Evolutionary conservation across 148 eudicot species (phyloP).

Genomic region (Camellia lanceoleosa): DNA sequence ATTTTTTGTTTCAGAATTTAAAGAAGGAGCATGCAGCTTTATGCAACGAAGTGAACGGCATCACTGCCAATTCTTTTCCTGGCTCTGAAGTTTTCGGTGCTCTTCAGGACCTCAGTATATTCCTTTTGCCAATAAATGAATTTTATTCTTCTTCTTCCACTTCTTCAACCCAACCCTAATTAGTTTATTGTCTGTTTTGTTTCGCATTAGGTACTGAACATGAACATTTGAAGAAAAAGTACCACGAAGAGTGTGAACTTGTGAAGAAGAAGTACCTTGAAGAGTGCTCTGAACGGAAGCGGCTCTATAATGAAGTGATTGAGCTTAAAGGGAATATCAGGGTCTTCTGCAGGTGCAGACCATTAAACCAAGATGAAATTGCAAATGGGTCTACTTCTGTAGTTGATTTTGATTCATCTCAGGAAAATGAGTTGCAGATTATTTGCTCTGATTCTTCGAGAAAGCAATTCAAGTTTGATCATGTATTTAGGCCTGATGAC

Average conservation of each 20-base stretch:
- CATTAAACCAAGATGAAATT: conserved; percentile 63
- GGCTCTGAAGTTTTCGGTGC: conserved; percentile 65
- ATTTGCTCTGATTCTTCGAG: conserved; percentile 68
- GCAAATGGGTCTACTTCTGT: conserved; percentile 53
- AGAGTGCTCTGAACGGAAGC: conserved; percentile 68
- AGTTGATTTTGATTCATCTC: conserved; percentile 67
- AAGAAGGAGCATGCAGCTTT: conserved; percentile 64
- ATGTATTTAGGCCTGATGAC: conserved; percentile 74
- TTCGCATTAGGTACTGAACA: conserved; percentile 55
- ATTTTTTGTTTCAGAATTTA: conserved; percentile 45
- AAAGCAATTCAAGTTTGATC: conserved; percentile 94
- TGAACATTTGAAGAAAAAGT: conserved; percentile 62
- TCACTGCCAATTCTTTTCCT: conserved; percentile 54
- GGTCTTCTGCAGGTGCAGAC: conserved; percentile 94
- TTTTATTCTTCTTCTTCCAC: neutral
- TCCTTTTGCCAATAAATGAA: neutral
- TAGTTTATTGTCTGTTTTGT: too few species aligned
- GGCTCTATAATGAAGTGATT: conserved; percentile 91
- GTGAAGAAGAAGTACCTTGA: conserved; percentile 66
- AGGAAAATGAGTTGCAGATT: conserved; percentile 73
- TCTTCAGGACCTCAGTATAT: conserved; percentile 70
- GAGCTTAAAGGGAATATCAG: conserved; percentile 97
- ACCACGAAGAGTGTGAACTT: conserved; percentile 50
- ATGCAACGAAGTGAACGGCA: conserved; percentile 61
- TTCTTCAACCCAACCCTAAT: too few species aligned